Evolutionary conservation across 768 basidiomycete species (phyloP), one percentile per base, ranked within the genome.

Genomic region (Dendrothele bispora): DNA sequence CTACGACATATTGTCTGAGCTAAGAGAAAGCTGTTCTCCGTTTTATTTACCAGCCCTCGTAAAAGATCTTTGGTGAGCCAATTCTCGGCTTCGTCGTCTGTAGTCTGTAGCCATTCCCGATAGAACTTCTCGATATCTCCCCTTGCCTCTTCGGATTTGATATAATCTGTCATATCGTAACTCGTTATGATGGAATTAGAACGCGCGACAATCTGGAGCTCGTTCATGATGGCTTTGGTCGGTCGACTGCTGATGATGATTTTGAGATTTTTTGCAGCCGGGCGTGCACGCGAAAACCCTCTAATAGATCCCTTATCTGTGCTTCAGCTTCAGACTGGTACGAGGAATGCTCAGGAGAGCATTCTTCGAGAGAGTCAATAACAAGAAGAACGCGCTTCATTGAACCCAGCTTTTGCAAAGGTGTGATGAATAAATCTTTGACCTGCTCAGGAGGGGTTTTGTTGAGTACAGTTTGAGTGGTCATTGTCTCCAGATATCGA

Each of bases 351-450:
- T 39, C 39, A 15, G 39, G 39, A 18, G 18, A 20, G 21, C 39
- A 39, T n/a, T 39, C 39, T 25, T 39, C 39, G n/a, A 39, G 39
- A 14, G 39, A 39, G 26, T 39, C 39, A 21, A 39, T n/a, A 22
- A 39, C 21, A 14, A 39, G 18, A 10, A 39, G 11, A 2, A 39
- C 18, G n/a, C n/a, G n/a, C n/a, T n/a, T n/a, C n/a, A n/a, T n/a
- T n/a, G n/a, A n/a, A n/a, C 21, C 39, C 18, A 15, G 15, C 39
- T 15, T 7, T 25, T 39, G 22, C 39, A 39, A 17, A 2, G 21
- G 39, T 25, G 15, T 22, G 15, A 39, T 7, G 7, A 39, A 17
- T 14, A 39, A 25, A 20, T 39, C 39, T 21, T 39, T 21, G 39
- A 39, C 3, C 21, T 39, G 39, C 21, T 39, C 26, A 10, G 39